Evolutionary conservation across 2,329 filamentous ascomycete species (phyloP), one percentile per base, ranked within the genome.

Genomic region (Talaromyces sp.): DNA sequence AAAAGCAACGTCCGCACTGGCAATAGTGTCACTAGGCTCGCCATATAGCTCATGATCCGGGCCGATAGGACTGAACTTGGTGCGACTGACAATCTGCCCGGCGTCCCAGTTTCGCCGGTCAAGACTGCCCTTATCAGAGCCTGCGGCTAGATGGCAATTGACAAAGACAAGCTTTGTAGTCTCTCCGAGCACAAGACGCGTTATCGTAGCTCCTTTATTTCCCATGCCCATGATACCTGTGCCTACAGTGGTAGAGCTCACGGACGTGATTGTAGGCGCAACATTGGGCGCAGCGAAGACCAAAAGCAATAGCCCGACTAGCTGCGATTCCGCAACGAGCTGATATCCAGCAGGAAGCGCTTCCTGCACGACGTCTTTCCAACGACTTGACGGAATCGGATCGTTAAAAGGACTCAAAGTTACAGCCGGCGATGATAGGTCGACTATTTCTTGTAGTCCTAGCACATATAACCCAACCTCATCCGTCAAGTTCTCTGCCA

Each of bases 71-170:
- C 90, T 87, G 71, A 98, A 98, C 67, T 87, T 88, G 1, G 92
- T 90, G 58, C 93, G 88, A 60, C 83, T 83, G 43, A 89, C 73
- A 66, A 99, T 91, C 72, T 97, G 93, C 3, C 84, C 83, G 11
- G 90, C 89, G 74, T 99, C 95, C 93, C 93, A 97, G 69, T 93
- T 94, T 54, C 95, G 86, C 27, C 94, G 85, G 31, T 97, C 93
- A 24, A 97, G 77, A 63, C 91, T 87, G 27, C 85, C 82, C 67
- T 90, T 87, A 70, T 96, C 92, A 8, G 88, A 86, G 33, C 95
- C 95, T 62, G 94, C 96, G 67, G 93, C 90, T 27, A 99, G 83
- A 79, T 99, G 95, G 64, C 87, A 92, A 76, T 99, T 97, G 69
- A 97, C 83, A 75, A 99, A 97, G 27, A 95, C 89, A 63, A 99